A percentile compares a stretch with the other conserved stretches of the same genome.
phyloP scores from a whole-genome alignment of 768 basidiomycete genomes.

The Lactarius hengduanensis region DNA sequence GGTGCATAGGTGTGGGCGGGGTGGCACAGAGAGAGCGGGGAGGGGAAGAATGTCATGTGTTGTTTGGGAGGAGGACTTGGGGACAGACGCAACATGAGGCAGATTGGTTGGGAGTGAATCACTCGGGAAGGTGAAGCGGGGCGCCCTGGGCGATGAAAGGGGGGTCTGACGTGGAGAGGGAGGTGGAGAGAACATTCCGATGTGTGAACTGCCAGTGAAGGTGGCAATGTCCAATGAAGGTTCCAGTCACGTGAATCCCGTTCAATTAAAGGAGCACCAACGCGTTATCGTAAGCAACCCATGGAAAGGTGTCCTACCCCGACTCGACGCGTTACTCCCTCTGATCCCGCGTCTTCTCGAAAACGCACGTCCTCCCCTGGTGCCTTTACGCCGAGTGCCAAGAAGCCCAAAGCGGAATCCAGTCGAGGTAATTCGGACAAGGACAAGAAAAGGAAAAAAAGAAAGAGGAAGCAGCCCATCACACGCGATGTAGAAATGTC shows the following conservation, averaged over 20 bases:
- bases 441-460: slow-evolving; percentile 34
- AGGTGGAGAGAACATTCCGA: slow-evolving; percentile 5
- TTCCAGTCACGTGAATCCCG: slow-evolving; percentile 1
- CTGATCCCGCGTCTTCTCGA: slow-evolving; percentile 1
- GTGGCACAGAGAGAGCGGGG: slow-evolving; percentile 17
- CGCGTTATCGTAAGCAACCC: neutral
- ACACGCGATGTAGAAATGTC: slow-evolving; percentile 10
- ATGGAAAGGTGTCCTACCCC: slow-evolving; percentile 10
- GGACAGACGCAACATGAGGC: neutral
- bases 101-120: neutral
- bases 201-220: neutral
- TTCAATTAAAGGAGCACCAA: neutral
- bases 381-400: neutral
- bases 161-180: neutral
- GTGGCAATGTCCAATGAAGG: no score
- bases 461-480: slow-evolving; percentile 33
- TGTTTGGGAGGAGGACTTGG: neutral
- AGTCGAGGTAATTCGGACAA: slow-evolving; percentile 16
- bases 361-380: slow-evolving; percentile 16
- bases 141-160: slow-evolving; percentile 2
- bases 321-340: no score
- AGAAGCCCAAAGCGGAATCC: slow-evolving; percentile 9
- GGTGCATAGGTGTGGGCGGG: slow-evolving; percentile 4
- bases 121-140: neutral
- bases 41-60: slow-evolving; percentile 18